Evolutionary conservation across 148 eudicot species (phyloP).

Genomic region (Rhododendron ferrugineum): DNA sequence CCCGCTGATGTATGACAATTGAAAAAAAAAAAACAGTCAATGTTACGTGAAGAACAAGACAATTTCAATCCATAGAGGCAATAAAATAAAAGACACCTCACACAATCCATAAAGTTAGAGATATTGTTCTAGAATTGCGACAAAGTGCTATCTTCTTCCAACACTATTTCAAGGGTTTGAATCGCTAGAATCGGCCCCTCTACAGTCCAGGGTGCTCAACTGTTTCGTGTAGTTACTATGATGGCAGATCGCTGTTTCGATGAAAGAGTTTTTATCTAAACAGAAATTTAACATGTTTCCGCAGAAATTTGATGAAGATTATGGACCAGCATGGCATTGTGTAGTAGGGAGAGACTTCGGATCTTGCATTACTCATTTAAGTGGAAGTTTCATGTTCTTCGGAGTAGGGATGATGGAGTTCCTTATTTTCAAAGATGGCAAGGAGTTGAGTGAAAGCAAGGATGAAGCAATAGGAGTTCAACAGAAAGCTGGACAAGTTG

Average conservation of each 20-base stretch:
- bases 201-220: background rate
- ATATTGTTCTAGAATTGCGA: background rate
- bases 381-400: constrained; percentile 16
- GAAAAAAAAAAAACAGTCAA: too few relatives aligned
- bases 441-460: constrained; percentile 15
- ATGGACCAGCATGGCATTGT: constrained; percentile 17
- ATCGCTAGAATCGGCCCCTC: background rate
- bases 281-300: background rate
- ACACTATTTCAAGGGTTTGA: background rate
- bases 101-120: too few relatives aligned
- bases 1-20: too few relatives aligned
- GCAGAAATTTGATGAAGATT: constrained; percentile 12
- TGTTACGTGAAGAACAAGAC: background rate
- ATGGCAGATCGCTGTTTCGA: background rate
- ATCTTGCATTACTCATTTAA: constrained; percentile 14
- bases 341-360: constrained; percentile 9
- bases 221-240: background rate
- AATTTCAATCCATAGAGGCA: background rate
- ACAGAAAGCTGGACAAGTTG: background rate
- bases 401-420: constrained; percentile 15
- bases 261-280: background rate
- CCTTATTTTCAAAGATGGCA: constrained; percentile 24
- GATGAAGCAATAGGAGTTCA: constrained; percentile 11
- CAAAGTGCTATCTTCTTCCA: background rate
- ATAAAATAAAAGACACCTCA: background rate